Percentiles rank a stretch among this genome's conserved stretches.
These are phyloP conservation scores for Fusarium tjaetaba DNA, from an alignment of 2,329 filamentous ascomycete genomes.

Conservation along the genomic window DNA sequence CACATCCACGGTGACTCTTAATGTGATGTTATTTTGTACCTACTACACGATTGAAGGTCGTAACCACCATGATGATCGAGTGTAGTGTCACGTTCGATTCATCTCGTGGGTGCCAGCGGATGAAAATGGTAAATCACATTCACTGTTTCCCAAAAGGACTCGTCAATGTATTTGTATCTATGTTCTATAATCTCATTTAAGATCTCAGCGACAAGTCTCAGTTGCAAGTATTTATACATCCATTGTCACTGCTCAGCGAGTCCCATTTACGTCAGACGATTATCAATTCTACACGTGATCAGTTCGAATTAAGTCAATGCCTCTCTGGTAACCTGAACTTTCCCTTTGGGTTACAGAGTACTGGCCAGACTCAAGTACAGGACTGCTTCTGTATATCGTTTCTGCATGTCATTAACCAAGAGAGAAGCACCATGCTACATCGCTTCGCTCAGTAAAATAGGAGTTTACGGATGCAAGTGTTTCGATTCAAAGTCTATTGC, in stretches of 20 bases:
- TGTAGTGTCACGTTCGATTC: fast-evolving
- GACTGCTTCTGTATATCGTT: fast-evolving
- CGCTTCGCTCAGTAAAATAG: fast-evolving
- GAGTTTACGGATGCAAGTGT: fast-evolving
- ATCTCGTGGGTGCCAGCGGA: fast-evolving
- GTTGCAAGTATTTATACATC: neutral
- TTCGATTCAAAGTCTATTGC: fast-evolving
- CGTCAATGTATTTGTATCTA: too few relatives aligned
- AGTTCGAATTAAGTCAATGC: fast-evolving
- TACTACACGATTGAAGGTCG: fast-evolving
- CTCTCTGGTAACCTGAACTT: fast-evolving
- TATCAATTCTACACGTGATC: neutral
- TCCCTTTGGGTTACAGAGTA: fast-evolving
- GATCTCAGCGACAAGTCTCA: neutral
- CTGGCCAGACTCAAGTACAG: fast-evolving
- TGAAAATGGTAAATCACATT: too few relatives aligned
- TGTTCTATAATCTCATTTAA: too few relatives aligned
- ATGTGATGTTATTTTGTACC: neutral
- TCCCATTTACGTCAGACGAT: fast-evolving
- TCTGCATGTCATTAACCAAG: neutral
- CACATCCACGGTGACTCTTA: neutral
- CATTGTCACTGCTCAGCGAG: neutral
- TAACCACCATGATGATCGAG: too few relatives aligned
- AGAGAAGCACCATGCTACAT: too few relatives aligned
- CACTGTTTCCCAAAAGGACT: too few relatives aligned